Conservation (phyloP, 106 monocot species). For the Acorus gramineus region DNA sequence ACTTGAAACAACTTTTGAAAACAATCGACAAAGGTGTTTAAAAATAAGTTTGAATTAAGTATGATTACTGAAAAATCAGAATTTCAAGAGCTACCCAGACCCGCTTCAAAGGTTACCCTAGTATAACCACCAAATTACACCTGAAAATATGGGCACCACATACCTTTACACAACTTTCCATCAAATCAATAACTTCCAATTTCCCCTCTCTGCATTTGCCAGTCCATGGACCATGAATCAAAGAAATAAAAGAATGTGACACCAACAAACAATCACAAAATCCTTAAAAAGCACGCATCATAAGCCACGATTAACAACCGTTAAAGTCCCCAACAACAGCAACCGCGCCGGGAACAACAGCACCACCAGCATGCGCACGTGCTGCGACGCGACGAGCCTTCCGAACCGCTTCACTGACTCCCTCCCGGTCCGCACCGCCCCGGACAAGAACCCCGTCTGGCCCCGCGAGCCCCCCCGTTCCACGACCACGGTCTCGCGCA, state of each 20-base stretch:
- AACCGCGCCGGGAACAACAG: slow-evolving; percentile 32
- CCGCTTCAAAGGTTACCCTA: no score
- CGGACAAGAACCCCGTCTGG: slow-evolving; percentile 17
- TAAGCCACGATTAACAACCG: slow-evolving; percentile 6
- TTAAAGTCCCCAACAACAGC: slow-evolving; percentile 40
- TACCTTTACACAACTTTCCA: no score
- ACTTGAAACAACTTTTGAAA: no score
- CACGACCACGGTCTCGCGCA: neutral
- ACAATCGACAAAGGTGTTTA: no score
- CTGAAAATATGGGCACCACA: no score
- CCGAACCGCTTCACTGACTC: slow-evolving; percentile 32
- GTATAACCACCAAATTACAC: no score
- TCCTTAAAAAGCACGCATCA: no score
- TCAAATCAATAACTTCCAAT: no score
- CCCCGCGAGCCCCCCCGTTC: neutral
- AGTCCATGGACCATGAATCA: neutral
- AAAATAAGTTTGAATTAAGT: no score
- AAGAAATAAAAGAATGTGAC: slow-evolving; percentile 25
- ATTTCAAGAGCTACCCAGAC: no score
- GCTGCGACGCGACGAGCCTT: slow-evolving; percentile 24
- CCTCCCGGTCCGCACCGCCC: slow-evolving; percentile 38
- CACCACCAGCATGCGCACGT: slow-evolving; percentile 33
- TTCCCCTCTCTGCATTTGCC: no score
- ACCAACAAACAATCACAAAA: slow-evolving; percentile 4
- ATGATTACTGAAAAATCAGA: no score